Evolutionary conservation across 352 stramenopile genomes (phyloP).

Genomic region (Pythium sukuiense): DNA sequence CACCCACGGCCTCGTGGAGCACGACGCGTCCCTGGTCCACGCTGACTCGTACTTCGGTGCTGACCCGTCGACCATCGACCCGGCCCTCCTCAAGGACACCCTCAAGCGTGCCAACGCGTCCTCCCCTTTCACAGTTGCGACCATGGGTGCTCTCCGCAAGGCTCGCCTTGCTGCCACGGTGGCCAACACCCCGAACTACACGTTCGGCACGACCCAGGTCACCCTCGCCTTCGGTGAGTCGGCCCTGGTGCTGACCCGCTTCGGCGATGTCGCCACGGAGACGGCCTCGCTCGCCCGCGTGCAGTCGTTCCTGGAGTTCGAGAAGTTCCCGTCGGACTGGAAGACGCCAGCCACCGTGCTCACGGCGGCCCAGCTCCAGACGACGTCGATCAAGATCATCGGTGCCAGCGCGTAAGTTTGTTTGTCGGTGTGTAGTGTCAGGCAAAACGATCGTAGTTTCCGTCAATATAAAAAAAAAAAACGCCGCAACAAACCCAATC

Average conservation of each 20-base stretch:
- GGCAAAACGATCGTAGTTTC: not conserved
- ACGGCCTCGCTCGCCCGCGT: conserved; percentile 4
- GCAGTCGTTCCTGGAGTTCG: conserved; percentile 8
- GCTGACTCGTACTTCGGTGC: conserved; percentile 35
- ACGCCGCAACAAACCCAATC: not conserved
- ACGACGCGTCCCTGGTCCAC: conserved; percentile 30
- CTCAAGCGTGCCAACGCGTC: conserved; percentile 21
- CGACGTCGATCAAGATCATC: conserved; percentile 1
- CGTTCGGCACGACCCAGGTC: conserved; percentile 4
- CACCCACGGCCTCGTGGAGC: conserved; percentile 46
- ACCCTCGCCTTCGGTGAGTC: conserved; percentile 14
- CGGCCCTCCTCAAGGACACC: conserved; percentile 31
- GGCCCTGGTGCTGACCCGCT: conserved; percentile 6
- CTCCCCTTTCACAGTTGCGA: conserved; percentile 2
- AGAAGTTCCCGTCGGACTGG: conserved; percentile 13
- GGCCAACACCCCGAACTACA: conserved; percentile 6
- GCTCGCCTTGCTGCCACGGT: not conserved
- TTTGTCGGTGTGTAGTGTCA: not conserved
- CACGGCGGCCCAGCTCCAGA: conserved; percentile 6
- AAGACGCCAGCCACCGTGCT: not conserved
- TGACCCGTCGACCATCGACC: conserved; percentile 33
- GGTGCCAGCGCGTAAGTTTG: not conserved
- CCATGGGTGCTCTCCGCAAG: conserved; percentile 5
- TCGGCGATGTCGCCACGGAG: conserved; percentile 11
- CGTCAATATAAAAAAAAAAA: not conserved